A percentile compares a stretch with the other conserved stretches of the same genome.
Conservation (phyloP, 2,329 filamentous ascomycete genomes). For the Botryotinia narcissicola region DNA sequence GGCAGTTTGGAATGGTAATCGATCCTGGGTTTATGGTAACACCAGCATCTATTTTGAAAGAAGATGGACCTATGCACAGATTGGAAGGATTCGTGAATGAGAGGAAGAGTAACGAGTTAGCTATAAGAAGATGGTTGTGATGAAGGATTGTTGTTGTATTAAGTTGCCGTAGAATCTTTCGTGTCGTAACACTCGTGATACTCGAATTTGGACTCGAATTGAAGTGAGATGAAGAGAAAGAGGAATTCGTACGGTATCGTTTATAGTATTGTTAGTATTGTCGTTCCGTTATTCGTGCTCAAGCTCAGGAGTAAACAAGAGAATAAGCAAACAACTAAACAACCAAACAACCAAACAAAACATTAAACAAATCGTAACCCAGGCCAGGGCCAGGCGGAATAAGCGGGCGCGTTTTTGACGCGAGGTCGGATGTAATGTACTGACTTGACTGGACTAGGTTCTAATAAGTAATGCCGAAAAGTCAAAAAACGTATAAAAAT, state of each 20-base stretch:
- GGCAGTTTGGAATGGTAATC: slow-evolving; percentile 27
- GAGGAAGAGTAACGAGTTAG: not conserved
- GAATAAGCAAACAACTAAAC: slow-evolving; percentile 19
- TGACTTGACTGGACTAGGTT: not conserved
- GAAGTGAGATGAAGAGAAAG: not conserved
- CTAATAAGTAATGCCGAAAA: slow-evolving; percentile 10
- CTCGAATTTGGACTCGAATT: slow-evolving; percentile 1
- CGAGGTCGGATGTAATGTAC: not conserved
- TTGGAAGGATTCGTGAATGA: not conserved
- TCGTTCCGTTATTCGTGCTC: slow-evolving; percentile 11
- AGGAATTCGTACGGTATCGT: not conserved
- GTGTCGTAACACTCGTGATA: not conserved
- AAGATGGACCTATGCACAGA: slow-evolving; percentile 14
- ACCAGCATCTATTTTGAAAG: slow-evolving; percentile 27
- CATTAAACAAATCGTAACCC: slow-evolving; percentile 17
- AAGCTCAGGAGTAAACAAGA: slow-evolving; percentile 18
- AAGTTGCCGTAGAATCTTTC: not conserved
- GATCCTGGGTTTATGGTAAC: slow-evolving; percentile 18
- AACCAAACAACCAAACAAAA: slow-evolving; percentile 16
- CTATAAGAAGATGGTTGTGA: not conserved
- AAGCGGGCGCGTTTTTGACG: slow-evolving; percentile 14
- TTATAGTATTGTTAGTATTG: not conserved
- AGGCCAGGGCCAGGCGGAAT: slow-evolving; percentile 3
- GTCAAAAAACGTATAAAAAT: not conserved
- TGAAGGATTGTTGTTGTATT: slow-evolving; percentile 1